Conservation (phyloP, 768 basidiomycete genomes). For the Collybia nuda region DNA sequence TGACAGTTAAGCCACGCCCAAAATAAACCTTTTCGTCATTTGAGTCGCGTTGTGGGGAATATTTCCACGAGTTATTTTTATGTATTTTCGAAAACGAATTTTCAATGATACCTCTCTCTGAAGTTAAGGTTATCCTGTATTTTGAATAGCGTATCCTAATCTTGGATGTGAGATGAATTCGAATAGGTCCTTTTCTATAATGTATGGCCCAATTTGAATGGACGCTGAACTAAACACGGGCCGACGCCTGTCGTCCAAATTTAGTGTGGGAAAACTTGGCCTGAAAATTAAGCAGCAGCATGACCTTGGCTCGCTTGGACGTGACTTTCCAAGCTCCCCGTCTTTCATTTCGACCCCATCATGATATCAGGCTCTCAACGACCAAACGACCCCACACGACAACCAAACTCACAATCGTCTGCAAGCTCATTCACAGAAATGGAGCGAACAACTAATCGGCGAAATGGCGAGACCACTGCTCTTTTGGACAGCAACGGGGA, state of each 20-base stretch:
- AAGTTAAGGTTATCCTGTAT: no score
- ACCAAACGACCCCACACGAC: slow-evolving; percentile 3
- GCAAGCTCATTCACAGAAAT: slow-evolving; percentile 18
- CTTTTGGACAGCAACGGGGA: slow-evolving; percentile 27
- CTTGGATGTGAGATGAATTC: no score
- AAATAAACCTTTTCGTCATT: neutral
- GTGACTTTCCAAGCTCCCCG: neutral
- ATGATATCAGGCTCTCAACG: slow-evolving; percentile 4
- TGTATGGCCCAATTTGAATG: no score
- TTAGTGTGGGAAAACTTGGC: neutral
- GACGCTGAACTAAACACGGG: no score
- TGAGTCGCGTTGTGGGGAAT: no score
- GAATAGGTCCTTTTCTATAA: no score
- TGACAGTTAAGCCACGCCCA: slow-evolving; percentile 19
- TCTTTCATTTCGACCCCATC: neutral
- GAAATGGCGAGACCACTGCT: slow-evolving; percentile 29
- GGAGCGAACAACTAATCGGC: slow-evolving; percentile 5
- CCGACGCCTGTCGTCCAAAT: no score
- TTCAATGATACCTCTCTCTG: no score
- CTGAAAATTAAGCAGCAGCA: neutral
- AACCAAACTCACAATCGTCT: slow-evolving; percentile 7
- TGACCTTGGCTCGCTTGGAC: neutral
- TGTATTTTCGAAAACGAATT: no score
- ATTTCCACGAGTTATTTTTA: no score
- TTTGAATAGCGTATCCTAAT: no score